A percentile compares a stretch with the other conserved stretches of the same genome.
phyloP scores from a whole-genome alignment of 2,329 filamentous ascomycete species.

The Monosporascus ibericus region DNA sequence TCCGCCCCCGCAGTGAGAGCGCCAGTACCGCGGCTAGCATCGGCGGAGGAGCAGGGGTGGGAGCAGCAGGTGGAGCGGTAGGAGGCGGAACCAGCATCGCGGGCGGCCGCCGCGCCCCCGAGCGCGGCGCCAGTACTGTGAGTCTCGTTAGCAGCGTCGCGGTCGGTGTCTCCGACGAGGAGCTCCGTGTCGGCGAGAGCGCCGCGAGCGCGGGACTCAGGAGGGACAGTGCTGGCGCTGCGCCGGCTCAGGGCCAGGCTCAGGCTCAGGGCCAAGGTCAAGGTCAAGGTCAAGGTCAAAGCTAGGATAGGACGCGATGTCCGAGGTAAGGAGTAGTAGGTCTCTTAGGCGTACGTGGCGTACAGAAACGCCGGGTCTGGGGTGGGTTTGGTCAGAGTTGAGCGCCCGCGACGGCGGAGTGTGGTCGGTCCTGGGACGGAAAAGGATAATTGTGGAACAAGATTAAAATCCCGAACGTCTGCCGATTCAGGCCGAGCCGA shows the following conservation, averaged over 20 bases:
- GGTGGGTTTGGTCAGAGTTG: too few species aligned
- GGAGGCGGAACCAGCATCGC: slow-evolving; percentile 38
- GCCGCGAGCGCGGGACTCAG: slow-evolving; percentile 43
- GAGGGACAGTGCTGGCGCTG: background rate
- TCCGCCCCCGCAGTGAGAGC: slow-evolving; percentile 40
- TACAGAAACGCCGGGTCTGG: too few species aligned
- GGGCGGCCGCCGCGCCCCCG: slow-evolving; percentile 36
- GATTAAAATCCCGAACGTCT: too few species aligned
- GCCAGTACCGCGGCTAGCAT: slow-evolving; percentile 47
- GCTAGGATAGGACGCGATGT: too few species aligned
- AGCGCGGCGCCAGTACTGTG: slow-evolving; percentile 39
- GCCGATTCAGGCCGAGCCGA: too few species aligned
- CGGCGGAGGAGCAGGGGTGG: slow-evolving; percentile 33
- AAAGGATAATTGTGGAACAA: too few species aligned
- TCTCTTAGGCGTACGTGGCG: too few species aligned
- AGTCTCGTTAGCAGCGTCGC: slow-evolving; percentile 40
- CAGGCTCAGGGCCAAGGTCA: too few species aligned
- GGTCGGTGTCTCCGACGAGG: slow-evolving; percentile 53
- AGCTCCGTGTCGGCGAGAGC: slow-evolving; percentile 56
- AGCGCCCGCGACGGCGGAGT: too few species aligned
- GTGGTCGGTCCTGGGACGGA: too few species aligned
- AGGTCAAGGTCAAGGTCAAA: too few species aligned
- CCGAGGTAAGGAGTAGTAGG: too few species aligned
- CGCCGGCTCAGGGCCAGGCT: background rate
- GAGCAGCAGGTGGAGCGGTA: slow-evolving; percentile 23